Conservation (phyloP, 2,329 filamentous ascomycete species). For the Colletotrichum siamense region DNA sequence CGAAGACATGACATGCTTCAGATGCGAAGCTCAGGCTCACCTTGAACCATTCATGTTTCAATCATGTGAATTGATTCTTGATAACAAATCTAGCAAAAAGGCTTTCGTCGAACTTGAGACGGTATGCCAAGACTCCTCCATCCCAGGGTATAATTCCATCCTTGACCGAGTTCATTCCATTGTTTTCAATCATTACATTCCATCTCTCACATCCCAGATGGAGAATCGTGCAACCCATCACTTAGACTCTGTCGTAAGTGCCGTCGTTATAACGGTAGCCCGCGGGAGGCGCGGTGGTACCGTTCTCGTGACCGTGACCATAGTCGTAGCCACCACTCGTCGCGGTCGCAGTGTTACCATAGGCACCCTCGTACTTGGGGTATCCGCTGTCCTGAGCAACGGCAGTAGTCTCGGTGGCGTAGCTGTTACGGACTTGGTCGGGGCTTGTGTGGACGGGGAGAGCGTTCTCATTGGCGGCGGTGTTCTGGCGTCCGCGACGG, state of each 20-base stretch:
- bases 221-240: conserved; percentile 24
- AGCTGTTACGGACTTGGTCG: conserved; percentile 48
- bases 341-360: background rate
- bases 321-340: background rate
- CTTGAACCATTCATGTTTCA: background rate
- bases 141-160: conserved; percentile 14
- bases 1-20: background rate
- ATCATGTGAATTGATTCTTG: background rate
- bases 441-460: conserved; percentile 47
- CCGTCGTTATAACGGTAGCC: conserved; percentile 43
- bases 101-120: background rate
- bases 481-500: conserved; percentile 34
- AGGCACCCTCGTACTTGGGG: conserved; percentile 25
- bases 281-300: conserved; percentile 17
- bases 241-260: conserved; percentile 31
- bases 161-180: background rate
- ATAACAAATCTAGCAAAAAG: background rate
- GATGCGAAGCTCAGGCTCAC: background rate
- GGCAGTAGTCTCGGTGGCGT: conserved; percentile 42
- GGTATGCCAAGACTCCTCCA: background rate
- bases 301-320: conserved; percentile 10
- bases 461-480: conserved; percentile 31
- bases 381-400: conserved; percentile 27
- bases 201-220: background rate
- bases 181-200: background rate